Percentiles rank a stretch among this genome's conserved stretches.
Conservation (phyloP, 108 stramenopile species). For the Parietichytrium sp. region DNA sequence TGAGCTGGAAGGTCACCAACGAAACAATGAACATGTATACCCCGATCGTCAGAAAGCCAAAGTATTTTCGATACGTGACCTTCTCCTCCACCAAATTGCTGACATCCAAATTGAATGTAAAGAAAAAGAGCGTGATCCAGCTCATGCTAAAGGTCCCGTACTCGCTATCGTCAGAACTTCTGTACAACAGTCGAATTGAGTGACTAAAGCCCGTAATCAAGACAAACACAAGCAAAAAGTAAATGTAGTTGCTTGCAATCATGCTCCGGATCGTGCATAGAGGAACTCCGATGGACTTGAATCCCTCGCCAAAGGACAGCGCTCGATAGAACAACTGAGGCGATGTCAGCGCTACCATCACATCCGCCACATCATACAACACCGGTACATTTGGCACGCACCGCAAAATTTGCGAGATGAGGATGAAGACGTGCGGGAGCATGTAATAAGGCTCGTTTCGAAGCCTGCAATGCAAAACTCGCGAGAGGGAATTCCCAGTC, state of each 20-base stretch:
- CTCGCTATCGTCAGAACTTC: not conserved
- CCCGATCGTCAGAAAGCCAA: not conserved
- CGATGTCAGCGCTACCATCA: not conserved
- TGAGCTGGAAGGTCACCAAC: not conserved
- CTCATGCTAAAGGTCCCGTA: conserved; percentile 6
- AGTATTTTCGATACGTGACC: conserved; percentile 16
- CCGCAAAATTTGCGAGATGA: not conserved
- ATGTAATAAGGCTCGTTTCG: conserved; percentile 33
- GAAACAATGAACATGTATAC: conserved; percentile 28
- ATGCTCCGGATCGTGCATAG: conserved; percentile 15
- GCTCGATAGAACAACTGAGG: conserved; percentile 7
- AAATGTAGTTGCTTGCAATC: conserved; percentile 8
- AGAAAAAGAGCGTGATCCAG: conserved; percentile 26
- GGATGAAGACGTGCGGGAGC: not conserved
- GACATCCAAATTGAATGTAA: conserved; percentile 26
- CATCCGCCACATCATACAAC: not conserved
- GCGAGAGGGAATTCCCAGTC: too few species aligned
- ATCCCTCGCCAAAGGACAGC: conserved; percentile 21
- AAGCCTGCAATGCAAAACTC: conserved; percentile 1
- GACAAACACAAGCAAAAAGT: conserved; percentile 16
- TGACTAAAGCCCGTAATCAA: conserved; percentile 2
- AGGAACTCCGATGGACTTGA: conserved; percentile 13
- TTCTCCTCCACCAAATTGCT: not conserved
- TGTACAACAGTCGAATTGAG: conserved; percentile 2
- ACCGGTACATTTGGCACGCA: not conserved